Evolutionary conservation across 148 eudicot species (phyloP).

Genomic region (Silene uniflora): DNA sequence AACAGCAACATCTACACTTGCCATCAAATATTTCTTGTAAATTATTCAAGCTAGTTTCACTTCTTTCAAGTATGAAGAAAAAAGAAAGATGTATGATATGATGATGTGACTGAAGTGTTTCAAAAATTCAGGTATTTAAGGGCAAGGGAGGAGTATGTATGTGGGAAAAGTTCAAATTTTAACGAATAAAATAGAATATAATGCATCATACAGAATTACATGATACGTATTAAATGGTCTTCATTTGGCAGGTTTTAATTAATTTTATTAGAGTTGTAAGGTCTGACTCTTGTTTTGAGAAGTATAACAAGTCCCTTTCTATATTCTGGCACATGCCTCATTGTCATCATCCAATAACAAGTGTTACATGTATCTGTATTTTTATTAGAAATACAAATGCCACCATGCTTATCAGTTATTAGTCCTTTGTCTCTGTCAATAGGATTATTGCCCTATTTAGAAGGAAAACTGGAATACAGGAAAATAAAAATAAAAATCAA

Average conservation of each 20-base stretch:
- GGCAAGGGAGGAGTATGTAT: neutral
- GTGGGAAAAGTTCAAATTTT: slow-evolving; percentile 4
- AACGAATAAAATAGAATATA: neutral
- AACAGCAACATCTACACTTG: slow-evolving; percentile 37
- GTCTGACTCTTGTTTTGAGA: neutral
- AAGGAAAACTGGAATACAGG: no score
- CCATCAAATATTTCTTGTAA: slow-evolving; percentile 24
- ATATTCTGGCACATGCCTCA: neutral
- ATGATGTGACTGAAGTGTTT: slow-evolving; percentile 1
- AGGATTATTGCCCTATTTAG: no score
- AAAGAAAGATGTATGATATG: neutral
- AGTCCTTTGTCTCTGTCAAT: no score
- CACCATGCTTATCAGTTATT: no score
- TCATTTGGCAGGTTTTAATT: neutral
- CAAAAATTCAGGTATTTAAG: neutral
- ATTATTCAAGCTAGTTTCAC: no score
- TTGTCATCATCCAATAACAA: neutral
- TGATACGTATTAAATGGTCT: neutral
- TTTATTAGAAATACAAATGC: no score
- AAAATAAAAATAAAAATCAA: no score
- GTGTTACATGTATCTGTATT: neutral
- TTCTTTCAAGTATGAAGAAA: no score
- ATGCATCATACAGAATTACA: neutral
- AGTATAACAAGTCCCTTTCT: neutral
- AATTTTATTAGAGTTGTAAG: neutral